Conservation (phyloP, 2,329 filamentous ascomycete genomes). For the Colletotrichum spaethianum region DNA sequence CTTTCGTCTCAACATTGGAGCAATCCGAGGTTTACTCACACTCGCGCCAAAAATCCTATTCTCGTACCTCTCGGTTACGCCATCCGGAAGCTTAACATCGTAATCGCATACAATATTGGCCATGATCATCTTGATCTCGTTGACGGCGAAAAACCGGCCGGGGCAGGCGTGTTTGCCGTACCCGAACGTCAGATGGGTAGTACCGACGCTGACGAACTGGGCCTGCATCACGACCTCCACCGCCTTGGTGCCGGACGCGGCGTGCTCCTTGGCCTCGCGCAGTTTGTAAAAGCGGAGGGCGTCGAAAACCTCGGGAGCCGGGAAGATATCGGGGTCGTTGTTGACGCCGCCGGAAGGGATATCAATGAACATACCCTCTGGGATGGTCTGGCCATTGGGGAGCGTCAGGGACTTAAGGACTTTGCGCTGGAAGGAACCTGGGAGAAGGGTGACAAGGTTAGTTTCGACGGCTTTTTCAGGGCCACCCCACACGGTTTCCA, state of each 20-base stretch:
- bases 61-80: constrained; percentile 24
- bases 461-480: too few relatives aligned
- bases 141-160: constrained; percentile 40
- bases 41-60: constrained; percentile 11
- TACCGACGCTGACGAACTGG: constrained; percentile 58
- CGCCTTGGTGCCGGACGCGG: constrained; percentile 29
- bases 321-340: constrained; percentile 54
- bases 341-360: constrained; percentile 54
- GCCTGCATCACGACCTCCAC: constrained; percentile 46
- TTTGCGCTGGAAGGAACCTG: constrained; percentile 64
- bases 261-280: constrained; percentile 48
- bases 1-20: not conserved
- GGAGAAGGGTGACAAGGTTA: not conserved
- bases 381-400: constrained; percentile 66
- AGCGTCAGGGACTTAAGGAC: constrained; percentile 65
- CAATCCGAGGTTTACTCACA: not conserved
- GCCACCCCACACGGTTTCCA: not conserved
- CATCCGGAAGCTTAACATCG: constrained; percentile 37
- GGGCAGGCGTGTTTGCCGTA: constrained; percentile 43
- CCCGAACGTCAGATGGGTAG: constrained; percentile 39
- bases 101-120: constrained; percentile 38
- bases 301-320: constrained; percentile 60
- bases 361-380: constrained; percentile 59
- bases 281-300: constrained; percentile 63
- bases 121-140: constrained; percentile 44